Base-by-base conservation (phyloP, 2,329 filamentous ascomycete genomes). In the Colletotrichum nymphaeae region DNA sequence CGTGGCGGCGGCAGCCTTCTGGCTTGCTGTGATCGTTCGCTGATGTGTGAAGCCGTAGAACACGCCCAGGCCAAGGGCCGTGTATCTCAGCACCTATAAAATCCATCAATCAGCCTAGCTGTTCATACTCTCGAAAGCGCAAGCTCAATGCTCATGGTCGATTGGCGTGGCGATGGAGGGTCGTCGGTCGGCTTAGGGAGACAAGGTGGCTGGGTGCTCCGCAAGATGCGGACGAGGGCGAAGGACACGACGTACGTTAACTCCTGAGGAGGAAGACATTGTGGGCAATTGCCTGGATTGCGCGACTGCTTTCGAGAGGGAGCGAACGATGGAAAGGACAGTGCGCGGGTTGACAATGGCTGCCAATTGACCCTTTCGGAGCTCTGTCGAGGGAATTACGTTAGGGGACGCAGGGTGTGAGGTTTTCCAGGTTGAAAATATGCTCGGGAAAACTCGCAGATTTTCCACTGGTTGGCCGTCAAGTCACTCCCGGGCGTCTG, bases 1-100 rank as follows among this genome's bases (percentile, higher is more conserved):
- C 85, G 97, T 87, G 79, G 91, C 89, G 79, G 92, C 90, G 78
- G 92, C 88, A 75, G 89, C 86, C 86, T 92, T 93, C 81, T 95
- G 91, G 80, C 90, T 85, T 70, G 93, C 85, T 78, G 87, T 92
- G 84, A 99, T 93, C 75, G 91, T 90, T 81, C 93, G 89, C 88
- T 99, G 97, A 88, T 98, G 96, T 86, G 93, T 94, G 88, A 98
- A 92, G 84, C 97, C 97, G 88, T 99, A 99, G 87, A 98, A 93
- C 83, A 98, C 88, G 83, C 97, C 97, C 81, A 95, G 89, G 81
- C 92, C 94, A 78, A 99, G 94, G 83, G 95, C 95, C 82, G 95
- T 96, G 90, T 96, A 99, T 87, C 97, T 95, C 85, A 98, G 91
- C 85, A 99, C 96, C 97, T 99, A 85, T 65, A 73, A 30, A 53